Base-by-base conservation (phyloP, 805 yeast genomes). In the Kluyveromyces wickerhamii region DNA sequence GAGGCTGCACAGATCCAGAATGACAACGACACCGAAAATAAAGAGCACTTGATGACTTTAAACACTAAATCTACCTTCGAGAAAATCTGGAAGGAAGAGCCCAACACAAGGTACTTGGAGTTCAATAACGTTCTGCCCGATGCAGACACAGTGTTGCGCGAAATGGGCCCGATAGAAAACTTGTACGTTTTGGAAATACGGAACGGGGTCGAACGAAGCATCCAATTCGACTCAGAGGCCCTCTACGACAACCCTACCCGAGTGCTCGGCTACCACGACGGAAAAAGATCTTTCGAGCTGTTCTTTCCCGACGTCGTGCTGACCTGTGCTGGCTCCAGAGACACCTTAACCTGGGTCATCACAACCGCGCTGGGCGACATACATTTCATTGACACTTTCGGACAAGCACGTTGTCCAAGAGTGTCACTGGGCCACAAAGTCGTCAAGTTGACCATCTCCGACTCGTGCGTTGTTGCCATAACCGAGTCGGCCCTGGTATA, bases 401-500 rank as follows among this genome's bases (percentile, higher is more conserved):
- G 67, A 0, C 52, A 51, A 28, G 49, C 59, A 14, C 53, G 53
- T 37, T 56, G 55, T 24, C 63, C 66, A 3, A 51, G 66, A 23
- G 63, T 66, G 31, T 69, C 66, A 26, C 65, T 77, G 3, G 72
- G 59, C 28, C 66, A 63, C 34, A 69, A 69, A 22, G 69, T 72
- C 23, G 69, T 74, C 31, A 69, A 66, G n/a, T 35, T 67, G 17
- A 57, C 53, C 23, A 50, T 56, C 3, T 45, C 47, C 16, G 59
- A 64, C 7, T 45, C 49, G 11, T 75, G 62, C 45, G 71, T 78
- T 63, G 69, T 70, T 8, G 50, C 76, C 15, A 65, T 79, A 0
- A 74, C 84, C 1, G 77, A 77, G 30, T 62, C 68, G 20, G 87
- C 87, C 0, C 55, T 73, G 0, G 44, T 79, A 10, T 66, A 70